phyloP scores from a whole-genome alignment of 164 flowering plant genomes.

The Vitis rupestris region DNA sequence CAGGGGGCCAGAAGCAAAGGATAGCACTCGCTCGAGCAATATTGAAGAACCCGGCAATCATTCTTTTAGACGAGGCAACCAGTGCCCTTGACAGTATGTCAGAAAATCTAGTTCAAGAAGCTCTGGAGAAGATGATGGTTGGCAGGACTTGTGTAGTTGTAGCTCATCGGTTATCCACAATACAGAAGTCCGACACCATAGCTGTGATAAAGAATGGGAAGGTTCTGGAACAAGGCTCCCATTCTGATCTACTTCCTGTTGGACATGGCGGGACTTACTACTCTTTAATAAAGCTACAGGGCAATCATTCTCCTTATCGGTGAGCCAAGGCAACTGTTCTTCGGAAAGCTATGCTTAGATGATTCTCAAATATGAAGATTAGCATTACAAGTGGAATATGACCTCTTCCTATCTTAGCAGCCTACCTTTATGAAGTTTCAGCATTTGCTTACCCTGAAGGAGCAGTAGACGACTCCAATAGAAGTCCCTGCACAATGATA shows the following conservation, averaged over 20 bases:
- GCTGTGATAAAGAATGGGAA: conserved; percentile 43
- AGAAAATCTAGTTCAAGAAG: conserved; percentile 52
- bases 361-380: too few relatives aligned
- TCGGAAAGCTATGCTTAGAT: too few relatives aligned
- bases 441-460: too few relatives aligned
- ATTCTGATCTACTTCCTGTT: conserved; percentile 26
- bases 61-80: conserved; percentile 54
- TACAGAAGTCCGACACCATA: conserved; percentile 41
- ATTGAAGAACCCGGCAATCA: conserved; percentile 46
- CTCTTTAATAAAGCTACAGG: conserved; percentile 39
- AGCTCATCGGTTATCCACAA: conserved; percentile 49
- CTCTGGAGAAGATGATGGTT: conserved; percentile 52
- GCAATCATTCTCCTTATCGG: conserved; percentile 19
- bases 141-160: conserved; percentile 44
- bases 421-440: too few relatives aligned
- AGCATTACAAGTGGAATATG: too few relatives aligned
- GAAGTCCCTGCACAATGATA: too few relatives aligned
- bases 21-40: conserved; percentile 58
- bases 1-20: conserved; percentile 67
- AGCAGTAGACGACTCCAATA: too few relatives aligned
- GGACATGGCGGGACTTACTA: conserved; percentile 41
- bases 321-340: conserved; percentile 8
- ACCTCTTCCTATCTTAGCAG: too few relatives aligned
- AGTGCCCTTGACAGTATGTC: conserved; percentile 54
- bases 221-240: conserved; percentile 45